phyloP scores from a whole-genome alignment of 345 rosid species.

The Hibiscus mutabilis region DNA sequence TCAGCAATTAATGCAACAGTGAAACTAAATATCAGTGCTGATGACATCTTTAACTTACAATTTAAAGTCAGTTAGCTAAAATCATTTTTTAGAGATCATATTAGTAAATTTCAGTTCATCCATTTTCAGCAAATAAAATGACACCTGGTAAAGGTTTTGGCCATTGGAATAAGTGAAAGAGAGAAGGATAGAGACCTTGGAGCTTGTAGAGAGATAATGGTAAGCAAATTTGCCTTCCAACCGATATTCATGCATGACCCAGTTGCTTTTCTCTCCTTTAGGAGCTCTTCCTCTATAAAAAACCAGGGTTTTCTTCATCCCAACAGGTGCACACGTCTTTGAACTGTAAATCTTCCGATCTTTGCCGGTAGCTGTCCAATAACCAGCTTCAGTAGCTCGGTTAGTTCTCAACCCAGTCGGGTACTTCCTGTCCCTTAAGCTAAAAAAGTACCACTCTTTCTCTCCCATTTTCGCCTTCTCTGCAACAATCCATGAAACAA shows the following conservation, averaged over 20 bases:
- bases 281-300: conserved; percentile 93
- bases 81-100: no score
- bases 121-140: no score
- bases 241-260: conserved; percentile 99
- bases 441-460: conserved; percentile 94
- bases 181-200: no score
- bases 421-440: conserved; percentile 76
- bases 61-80: no score
- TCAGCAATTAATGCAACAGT: not conserved
- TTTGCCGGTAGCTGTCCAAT: conserved; percentile 97
- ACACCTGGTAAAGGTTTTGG: not conserved
- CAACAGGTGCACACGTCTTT: conserved; percentile 69
- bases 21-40: not conserved
- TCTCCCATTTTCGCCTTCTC: conserved; percentile 93
- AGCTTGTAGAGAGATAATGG: conserved; percentile 62
- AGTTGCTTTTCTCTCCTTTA: conserved; percentile 80
- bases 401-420: conserved; percentile 90
- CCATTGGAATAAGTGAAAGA: no score
- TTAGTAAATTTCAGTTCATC: no score
- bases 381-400: conserved; percentile 94
- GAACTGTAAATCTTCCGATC: conserved; percentile 86
- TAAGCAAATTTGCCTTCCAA: conserved; percentile 90
- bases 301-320: conserved; percentile 93
- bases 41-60: no score
- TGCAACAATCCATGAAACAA: conserved; percentile 16